Evolutionary conservation across 805 yeast genomes (phyloP), one percentile per base, ranked within the genome.

Genomic region (Myxozyma mucilagina): DNA sequence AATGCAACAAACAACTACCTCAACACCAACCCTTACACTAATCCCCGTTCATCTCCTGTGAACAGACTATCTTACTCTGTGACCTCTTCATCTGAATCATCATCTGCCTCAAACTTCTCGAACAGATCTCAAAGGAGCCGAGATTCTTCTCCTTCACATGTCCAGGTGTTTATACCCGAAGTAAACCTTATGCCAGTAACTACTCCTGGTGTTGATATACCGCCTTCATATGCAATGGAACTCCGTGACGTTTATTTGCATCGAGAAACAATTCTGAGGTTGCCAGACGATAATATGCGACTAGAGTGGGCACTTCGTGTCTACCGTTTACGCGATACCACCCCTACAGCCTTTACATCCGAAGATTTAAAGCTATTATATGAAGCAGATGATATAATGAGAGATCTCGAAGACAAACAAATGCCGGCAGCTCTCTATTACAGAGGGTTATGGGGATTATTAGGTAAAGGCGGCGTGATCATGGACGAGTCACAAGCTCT

Each of bases 361-460:
- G 35, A 29, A 14, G 56, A 63, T 41, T 43, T 14, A 16, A 32
- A n/a, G n/a, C 20, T 55, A 38, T 34, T 58, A 13, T 39, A 42
- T 18, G 35, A 4, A 41, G 61, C 61, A 4, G 35, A 36, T 48
- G 38, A 45, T 11, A 16, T 50, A 8, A 8, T 59, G 14, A 13
- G 34, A n/a, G n/a, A 16, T 11, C 31, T 61, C 13, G 20, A 43
- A 5, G 45, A 43, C 6, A 16, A 31, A 7, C 48, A 58, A 11
- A 29, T 59, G 16, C 60, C 70, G 10, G 45, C 48, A n/a, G 75
- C 75, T 5, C 48, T 61, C 38, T 75, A 75, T 54, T 44, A 65
- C 10, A 39, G 64, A 16, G 78, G 74, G 1, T 44, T 69, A 34
- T 70, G 75, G 72, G 38, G 54, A 38, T 42, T 68, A n/a, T 64